Conservation (phyloP, 2,329 filamentous ascomycete genomes). For the Aspergillus sclerotialis region DNA sequence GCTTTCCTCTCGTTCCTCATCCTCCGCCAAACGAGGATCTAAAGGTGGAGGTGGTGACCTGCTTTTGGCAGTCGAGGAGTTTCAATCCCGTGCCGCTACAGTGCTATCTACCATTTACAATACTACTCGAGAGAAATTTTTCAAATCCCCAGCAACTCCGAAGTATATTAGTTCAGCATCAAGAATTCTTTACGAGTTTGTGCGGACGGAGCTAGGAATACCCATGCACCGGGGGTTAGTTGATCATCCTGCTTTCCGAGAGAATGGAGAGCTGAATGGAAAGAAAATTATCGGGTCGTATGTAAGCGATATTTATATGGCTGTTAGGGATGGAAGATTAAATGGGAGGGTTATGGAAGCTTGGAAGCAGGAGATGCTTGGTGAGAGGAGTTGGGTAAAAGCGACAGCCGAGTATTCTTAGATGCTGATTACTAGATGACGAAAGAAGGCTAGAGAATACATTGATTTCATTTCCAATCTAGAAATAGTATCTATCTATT, state of each 20-base stretch:
- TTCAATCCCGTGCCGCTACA: slow-evolving; percentile 1
- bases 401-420: too few species aligned
- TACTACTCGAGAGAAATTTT: slow-evolving; percentile 9
- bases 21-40: too few species aligned
- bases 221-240: slow-evolving; percentile 24
- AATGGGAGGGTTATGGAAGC: neutral
- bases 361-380: neutral
- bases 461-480: too few species aligned
- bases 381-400: too few species aligned
- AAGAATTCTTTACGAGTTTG: slow-evolving; percentile 26
- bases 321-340: slow-evolving; percentile 12
- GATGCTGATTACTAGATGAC: too few species aligned
- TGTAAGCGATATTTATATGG: slow-evolving; percentile 18
- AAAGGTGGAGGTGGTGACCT: neutral
- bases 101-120: slow-evolving; percentile 6
- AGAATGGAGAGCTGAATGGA: neutral
- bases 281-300: slow-evolving; percentile 17
- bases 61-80: slow-evolving; percentile 1
- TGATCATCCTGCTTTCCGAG: slow-evolving; percentile 18
- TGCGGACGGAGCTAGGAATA: slow-evolving; percentile 27
- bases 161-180: slow-evolving; percentile 24
- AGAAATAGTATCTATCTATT: too few species aligned
- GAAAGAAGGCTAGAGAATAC: too few species aligned
- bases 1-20: neutral
- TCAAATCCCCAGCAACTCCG: slow-evolving; percentile 8